A percentile compares a stretch with the other conserved stretches of the same genome.
Evolutionary conservation across 2,329 filamentous ascomycete species (phyloP).

Genomic region (Ophiocordyceps polyrhachis-furcata): DNA sequence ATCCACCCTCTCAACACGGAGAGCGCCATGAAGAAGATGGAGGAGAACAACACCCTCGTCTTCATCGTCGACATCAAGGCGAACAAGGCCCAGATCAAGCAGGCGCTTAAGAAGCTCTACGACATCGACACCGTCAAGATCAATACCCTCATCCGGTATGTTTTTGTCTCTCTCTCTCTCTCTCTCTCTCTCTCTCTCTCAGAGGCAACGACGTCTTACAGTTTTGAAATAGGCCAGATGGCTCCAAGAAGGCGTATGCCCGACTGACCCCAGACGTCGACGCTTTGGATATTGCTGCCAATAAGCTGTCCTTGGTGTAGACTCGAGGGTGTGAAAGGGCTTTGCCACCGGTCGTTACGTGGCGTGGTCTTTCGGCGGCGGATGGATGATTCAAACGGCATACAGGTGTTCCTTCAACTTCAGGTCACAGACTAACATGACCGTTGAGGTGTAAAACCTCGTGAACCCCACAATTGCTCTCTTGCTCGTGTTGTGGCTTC

Average conservation of each 20-base stretch:
- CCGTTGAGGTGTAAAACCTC: not conserved
- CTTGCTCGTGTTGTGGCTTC: not conserved
- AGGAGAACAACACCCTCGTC: conserved; percentile 99
- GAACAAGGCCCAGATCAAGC: conserved; percentile 99
- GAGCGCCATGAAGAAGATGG: conserved; percentile 99
- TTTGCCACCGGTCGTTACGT: conserved; percentile 13
- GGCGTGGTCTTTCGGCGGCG: not conserved
- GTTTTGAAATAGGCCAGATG: conserved; percentile 50
- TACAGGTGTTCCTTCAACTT: not conserved
- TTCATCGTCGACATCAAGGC: conserved; percentile 95
- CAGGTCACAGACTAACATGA: not conserved
- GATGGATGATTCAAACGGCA: not conserved
- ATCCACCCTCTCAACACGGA: conserved; percentile 98
- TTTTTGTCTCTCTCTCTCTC: conserved; percentile 3
- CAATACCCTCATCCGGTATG: conserved; percentile 95
- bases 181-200: accelerated
- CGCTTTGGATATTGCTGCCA: conserved; percentile 96
- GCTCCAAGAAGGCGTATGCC: conserved; percentile 96
- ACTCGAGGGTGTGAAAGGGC: not conserved
- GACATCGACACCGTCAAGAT: conserved; percentile 97
- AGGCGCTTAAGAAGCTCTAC: conserved; percentile 96
- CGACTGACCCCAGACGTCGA: conserved; percentile 92
- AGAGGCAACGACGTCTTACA: not conserved
- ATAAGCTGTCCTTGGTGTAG: conserved; percentile 95
- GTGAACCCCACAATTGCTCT: not conserved